These are phyloP conservation scores for Ananas comosus DNA, from an alignment of 176 grass and related monocot genomes.

Conservation along the genomic window DNA sequence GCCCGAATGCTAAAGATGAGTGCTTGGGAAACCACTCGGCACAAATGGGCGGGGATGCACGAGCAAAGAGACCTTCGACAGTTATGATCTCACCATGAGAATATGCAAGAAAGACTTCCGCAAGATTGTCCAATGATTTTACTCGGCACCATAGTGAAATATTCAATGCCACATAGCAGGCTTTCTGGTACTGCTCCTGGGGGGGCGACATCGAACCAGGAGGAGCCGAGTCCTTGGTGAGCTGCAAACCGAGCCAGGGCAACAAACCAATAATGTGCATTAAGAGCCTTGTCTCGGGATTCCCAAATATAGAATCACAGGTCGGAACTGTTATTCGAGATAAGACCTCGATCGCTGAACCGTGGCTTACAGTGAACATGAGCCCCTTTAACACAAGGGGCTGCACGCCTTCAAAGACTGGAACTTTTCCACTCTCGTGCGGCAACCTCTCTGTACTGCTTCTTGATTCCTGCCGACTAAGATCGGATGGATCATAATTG, in stretches of 20 bases:
- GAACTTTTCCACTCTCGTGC: slow-evolving; percentile 68
- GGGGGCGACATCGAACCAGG: slow-evolving; percentile 33
- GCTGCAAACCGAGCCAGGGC: slow-evolving; percentile 90
- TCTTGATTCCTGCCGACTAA: slow-evolving; percentile 60
- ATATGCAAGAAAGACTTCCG: slow-evolving; percentile 64
- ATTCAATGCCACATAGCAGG: slow-evolving; percentile 79
- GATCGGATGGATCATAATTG: slow-evolving; percentile 47
- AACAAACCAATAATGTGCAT: slow-evolving; percentile 94
- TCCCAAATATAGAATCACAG: slow-evolving; percentile 93
- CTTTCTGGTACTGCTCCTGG: slow-evolving; percentile 85
- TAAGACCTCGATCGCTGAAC: slow-evolving; percentile 76
- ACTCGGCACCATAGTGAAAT: slow-evolving; percentile 66
- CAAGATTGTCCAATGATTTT: slow-evolving; percentile 54
- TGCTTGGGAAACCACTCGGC: slow-evolving; percentile 81
- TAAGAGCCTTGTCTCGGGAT: slow-evolving; percentile 74
- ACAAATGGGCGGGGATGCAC: slow-evolving; percentile 63
- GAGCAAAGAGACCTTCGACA: slow-evolving; percentile 53
- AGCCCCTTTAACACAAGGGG: slow-evolving; percentile 91
- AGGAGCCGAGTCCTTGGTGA: slow-evolving; percentile 33
- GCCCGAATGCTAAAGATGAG: slow-evolving; percentile 91
- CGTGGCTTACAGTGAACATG: slow-evolving; percentile 81
- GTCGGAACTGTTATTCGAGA: slow-evolving; percentile 86
- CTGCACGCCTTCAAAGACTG: slow-evolving; percentile 85
- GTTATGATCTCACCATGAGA: slow-evolving; percentile 54
- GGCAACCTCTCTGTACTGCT: slow-evolving; percentile 50